Conservation (phyloP, 2,329 filamentous ascomycete genomes). For the Talaromyces sp. region DNA sequence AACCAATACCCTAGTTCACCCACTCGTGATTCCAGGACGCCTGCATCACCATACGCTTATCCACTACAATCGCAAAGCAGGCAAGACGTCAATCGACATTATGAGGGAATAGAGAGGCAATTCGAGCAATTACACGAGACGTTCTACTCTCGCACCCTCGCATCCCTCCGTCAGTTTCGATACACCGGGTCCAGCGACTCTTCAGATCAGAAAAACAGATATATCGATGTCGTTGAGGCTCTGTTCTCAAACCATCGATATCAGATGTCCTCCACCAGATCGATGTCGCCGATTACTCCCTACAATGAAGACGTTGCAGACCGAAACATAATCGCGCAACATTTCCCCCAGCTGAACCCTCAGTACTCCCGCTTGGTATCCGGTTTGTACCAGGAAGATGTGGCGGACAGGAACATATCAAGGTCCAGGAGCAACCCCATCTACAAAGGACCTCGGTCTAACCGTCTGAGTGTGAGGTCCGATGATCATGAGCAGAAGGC, state of each 20-base stretch:
- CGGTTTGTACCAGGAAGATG: conserved; percentile 40
- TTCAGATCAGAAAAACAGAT: conserved; percentile 27
- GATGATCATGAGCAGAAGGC: neutral
- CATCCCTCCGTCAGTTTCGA: conserved; percentile 26
- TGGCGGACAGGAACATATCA: conserved; percentile 40
- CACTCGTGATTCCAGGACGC: neutral
- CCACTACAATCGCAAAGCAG: conserved; percentile 1
- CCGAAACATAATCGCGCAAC: conserved; percentile 36
- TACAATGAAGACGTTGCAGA: conserved; percentile 46
- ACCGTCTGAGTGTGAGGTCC: conserved; percentile 5
- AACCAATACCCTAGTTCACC: neutral
- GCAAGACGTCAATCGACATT: conserved; percentile 31
- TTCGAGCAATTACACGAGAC: conserved; percentile 38
- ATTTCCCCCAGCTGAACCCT: conserved; percentile 16
- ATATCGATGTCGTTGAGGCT: conserved; percentile 42
- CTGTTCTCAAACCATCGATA: conserved; percentile 34
- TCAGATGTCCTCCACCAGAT: conserved; percentile 22
- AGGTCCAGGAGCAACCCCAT: conserved; percentile 23
- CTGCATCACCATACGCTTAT: conserved; percentile 20
- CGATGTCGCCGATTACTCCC: conserved; percentile 31
- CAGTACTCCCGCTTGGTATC: conserved; percentile 33
- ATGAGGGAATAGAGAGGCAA: conserved; percentile 39
- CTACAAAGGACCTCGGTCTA: conserved; percentile 10
- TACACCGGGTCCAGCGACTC: conserved; percentile 23
- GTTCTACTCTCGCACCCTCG: conserved; percentile 29